Evolutionary conservation across 1,139 yeast species (phyloP).

Genomic region (Diutina scorzettiae): DNA sequence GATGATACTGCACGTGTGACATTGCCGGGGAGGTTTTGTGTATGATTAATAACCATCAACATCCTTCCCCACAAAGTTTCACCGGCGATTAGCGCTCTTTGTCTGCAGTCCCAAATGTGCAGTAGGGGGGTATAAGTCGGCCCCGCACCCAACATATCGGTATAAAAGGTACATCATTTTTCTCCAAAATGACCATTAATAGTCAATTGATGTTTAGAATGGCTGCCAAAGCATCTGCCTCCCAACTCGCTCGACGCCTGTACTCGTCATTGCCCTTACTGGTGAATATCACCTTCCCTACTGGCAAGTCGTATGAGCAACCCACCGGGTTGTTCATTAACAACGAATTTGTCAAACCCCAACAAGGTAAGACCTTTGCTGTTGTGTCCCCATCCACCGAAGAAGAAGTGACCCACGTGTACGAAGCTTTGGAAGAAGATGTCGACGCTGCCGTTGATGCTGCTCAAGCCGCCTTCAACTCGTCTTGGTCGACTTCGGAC

Average conservation of each 20-base stretch:
- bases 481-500: conserved; percentile 12
- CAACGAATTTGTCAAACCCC: conserved; percentile 31
- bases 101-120: too few relatives aligned
- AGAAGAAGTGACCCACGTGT: conserved; percentile 38
- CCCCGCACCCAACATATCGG: too few relatives aligned
- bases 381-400: conserved; percentile 48
- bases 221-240: conserved; percentile 1
- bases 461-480: conserved; percentile 38
- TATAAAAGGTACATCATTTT: too few relatives aligned
- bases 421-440: conserved; percentile 45
- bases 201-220: conserved; percentile 2
- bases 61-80: too few relatives aligned
- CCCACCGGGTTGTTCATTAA: conserved; percentile 42
- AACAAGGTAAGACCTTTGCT: conserved; percentile 37
- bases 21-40: too few relatives aligned
- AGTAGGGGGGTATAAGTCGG: too few relatives aligned
- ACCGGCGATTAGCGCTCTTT: too few relatives aligned
- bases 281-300: conserved; percentile 11
- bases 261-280: conserved; percentile 11
- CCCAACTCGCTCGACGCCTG: conserved; percentile 6
- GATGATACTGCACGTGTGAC: too few relatives aligned
- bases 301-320: conserved; percentile 28
- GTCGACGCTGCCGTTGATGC: conserved; percentile 48
- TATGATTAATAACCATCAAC: too few relatives aligned
- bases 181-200: too few relatives aligned